Percentiles rank a stretch among this genome's conserved stretches.
Conservation (phyloP, 2,329 filamentous ascomycete species). For the Ophiocordyceps camponoti-leonardi region DNA sequence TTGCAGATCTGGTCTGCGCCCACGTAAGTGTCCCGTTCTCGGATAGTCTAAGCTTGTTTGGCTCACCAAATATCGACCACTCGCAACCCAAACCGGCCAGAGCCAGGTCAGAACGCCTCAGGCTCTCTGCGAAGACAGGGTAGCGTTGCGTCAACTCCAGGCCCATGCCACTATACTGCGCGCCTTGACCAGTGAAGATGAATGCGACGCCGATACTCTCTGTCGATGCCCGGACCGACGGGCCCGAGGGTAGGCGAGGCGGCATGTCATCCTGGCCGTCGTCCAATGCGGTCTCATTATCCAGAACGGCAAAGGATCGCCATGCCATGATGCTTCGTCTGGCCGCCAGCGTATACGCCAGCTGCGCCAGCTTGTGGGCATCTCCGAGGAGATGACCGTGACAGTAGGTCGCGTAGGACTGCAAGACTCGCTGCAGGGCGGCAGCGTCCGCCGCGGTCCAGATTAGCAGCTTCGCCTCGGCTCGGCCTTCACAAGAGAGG, state of each 20-base stretch:
- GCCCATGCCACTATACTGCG: constrained; percentile 13
- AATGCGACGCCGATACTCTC: neutral
- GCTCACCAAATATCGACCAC: neutral
- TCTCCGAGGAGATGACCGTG: neutral
- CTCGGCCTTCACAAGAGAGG: neutral
- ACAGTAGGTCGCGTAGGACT: neutral
- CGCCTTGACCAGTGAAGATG: constrained; percentile 16
- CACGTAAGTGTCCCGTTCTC: neutral
- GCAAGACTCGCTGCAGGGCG: neutral
- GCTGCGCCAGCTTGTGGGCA: neutral
- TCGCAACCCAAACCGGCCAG: neutral
- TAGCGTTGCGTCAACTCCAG: constrained; percentile 4
- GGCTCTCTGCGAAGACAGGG: constrained; percentile 8
- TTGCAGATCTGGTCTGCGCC: neutral
- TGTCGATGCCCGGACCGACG: neutral
- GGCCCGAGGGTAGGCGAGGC: neutral
- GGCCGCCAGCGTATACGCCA: neutral
- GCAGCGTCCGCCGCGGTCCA: neutral
- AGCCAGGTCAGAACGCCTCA: neutral
- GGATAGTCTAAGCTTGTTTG: neutral
- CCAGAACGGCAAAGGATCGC: neutral
- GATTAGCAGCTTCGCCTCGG: neutral
- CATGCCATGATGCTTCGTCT: neutral
- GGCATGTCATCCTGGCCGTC: neutral
- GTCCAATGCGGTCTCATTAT: neutral